Conservation (phyloP, 2,329 filamentous ascomycete genomes). For the Mollisiaceae sp. region DNA sequence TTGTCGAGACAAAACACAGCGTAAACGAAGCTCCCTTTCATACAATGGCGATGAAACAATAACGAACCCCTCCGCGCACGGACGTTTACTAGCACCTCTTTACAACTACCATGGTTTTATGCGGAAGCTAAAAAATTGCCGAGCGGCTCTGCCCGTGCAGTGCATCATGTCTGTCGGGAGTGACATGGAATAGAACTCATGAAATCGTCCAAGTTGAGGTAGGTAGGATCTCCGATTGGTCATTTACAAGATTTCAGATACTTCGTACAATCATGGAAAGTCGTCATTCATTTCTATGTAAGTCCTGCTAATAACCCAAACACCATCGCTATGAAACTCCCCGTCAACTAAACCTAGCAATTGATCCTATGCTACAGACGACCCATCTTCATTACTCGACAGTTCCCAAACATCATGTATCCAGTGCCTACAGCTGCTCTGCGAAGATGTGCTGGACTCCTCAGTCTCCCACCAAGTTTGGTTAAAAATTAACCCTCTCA, state of each 20-base stretch:
- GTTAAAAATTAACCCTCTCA: conserved; percentile 44
- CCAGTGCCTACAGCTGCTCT: not conserved
- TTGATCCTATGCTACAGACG: not conserved
- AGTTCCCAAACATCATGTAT: not conserved
- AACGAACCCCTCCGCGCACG: conserved; percentile 2
- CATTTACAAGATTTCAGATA: not conserved
- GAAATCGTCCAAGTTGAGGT: not conserved
- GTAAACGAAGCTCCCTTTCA: conserved; percentile 9
- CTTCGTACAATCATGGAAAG: not conserved
- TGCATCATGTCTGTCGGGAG: not conserved
- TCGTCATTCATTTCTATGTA: conserved; percentile 3
- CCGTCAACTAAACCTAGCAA: not conserved
- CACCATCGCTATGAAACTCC: conserved; percentile 6
- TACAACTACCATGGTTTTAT: no score
- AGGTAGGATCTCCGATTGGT: not conserved
- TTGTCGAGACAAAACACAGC: conserved; percentile 17
- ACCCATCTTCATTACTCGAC: not conserved
- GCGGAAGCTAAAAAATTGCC: conserved; percentile 14
- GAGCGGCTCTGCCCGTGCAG: not conserved
- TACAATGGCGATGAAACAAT: conserved; percentile 20
- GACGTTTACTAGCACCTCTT: no score
- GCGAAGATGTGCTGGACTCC: not conserved
- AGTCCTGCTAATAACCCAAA: not conserved
- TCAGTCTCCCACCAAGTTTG: not conserved
- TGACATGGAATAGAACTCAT: not conserved